Conservation (phyloP, 2,329 filamentous ascomycete species). For the Pezicula carpinea region DNA sequence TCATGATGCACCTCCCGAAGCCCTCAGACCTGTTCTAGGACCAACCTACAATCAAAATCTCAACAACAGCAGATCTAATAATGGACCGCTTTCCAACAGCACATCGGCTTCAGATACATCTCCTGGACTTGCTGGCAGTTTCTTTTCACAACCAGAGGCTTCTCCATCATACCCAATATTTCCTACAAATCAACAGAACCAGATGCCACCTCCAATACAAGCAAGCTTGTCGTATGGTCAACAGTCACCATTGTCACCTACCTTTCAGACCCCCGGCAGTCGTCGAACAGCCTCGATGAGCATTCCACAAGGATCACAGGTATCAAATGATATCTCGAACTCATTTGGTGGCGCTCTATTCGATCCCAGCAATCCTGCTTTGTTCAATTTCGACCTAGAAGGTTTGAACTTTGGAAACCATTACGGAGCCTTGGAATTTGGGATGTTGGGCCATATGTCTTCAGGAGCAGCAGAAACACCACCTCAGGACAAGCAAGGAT, state of each 20-base stretch:
- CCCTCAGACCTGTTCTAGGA: slow-evolving; percentile 78
- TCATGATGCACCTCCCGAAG: slow-evolving; percentile 88
- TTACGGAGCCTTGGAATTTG: slow-evolving; percentile 92
- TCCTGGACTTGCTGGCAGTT: slow-evolving; percentile 17
- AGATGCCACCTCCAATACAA: slow-evolving; percentile 49
- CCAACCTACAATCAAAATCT: slow-evolving; percentile 57
- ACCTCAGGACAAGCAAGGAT: slow-evolving; percentile 52
- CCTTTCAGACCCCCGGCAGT: slow-evolving; percentile 54
- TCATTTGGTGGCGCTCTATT: slow-evolving; percentile 61
- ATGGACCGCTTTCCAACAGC: slow-evolving; percentile 13
- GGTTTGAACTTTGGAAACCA: slow-evolving; percentile 94
- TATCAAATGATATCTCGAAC: slow-evolving; percentile 40
- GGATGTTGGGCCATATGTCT: slow-evolving; percentile 94
- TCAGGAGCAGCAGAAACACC: slow-evolving; percentile 81
- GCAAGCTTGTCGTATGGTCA: slow-evolving; percentile 54
- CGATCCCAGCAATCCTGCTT: slow-evolving; percentile 83
- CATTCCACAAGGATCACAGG: slow-evolving; percentile 32
- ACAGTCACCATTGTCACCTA: slow-evolving; percentile 70
- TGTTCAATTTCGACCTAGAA: slow-evolving; percentile 95
- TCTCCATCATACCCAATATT: slow-evolving; percentile 32
- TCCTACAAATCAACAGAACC: slow-evolving; percentile 40
- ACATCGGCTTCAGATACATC: slow-evolving; percentile 26
- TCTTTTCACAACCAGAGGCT: slow-evolving; percentile 27
- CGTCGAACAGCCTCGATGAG: slow-evolving; percentile 40
- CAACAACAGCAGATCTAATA: slow-evolving; percentile 36